These are phyloP conservation scores for Suhomyces vadensis DNA, from an alignment of 805 yeast genomes.

Conservation along the genomic window DNA sequence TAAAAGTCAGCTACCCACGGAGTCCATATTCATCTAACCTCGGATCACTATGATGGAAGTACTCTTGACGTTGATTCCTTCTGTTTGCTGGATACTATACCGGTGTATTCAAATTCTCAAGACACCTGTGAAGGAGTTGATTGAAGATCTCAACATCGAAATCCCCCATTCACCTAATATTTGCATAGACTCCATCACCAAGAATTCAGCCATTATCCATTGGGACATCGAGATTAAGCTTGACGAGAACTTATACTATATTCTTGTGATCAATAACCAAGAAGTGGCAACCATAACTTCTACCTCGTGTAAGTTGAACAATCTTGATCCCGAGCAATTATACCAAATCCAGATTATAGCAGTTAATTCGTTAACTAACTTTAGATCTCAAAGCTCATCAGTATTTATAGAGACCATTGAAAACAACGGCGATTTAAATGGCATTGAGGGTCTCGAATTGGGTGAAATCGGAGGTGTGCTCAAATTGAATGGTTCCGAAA, in stretches of 20 bases:
- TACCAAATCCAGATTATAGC: conserved; percentile 41
- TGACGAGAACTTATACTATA: conserved; percentile 35
- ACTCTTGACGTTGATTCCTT: conserved; percentile 29
- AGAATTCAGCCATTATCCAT: conserved; percentile 48
- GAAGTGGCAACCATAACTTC: conserved; percentile 39
- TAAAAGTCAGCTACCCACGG: neutral
- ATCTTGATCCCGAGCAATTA: conserved; percentile 25
- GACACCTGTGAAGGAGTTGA: conserved; percentile 49
- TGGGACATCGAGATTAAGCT: conserved; percentile 48
- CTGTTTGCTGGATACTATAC: conserved; percentile 41
- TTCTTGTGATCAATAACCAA: conserved; percentile 33
- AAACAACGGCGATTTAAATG: neutral
- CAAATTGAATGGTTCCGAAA: conserved; percentile 4
- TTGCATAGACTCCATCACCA: conserved; percentile 55
- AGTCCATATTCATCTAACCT: neutral
- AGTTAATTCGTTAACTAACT: conserved; percentile 35
- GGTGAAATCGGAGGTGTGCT: neutral
- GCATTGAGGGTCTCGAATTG: neutral
- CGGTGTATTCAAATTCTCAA: conserved; percentile 37
- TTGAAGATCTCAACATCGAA: conserved; percentile 48
- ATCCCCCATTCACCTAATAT: conserved; percentile 58
- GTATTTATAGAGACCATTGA: conserved; percentile 32
- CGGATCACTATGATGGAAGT: conserved; percentile 23
- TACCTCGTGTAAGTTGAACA: conserved; percentile 36
- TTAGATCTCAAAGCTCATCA: conserved; percentile 33